A percentile compares a stretch with the other conserved stretches of the same genome.
phyloP scores from a whole-genome alignment of 768 basidiomycete genomes.

The Mycena crocata region DNA sequence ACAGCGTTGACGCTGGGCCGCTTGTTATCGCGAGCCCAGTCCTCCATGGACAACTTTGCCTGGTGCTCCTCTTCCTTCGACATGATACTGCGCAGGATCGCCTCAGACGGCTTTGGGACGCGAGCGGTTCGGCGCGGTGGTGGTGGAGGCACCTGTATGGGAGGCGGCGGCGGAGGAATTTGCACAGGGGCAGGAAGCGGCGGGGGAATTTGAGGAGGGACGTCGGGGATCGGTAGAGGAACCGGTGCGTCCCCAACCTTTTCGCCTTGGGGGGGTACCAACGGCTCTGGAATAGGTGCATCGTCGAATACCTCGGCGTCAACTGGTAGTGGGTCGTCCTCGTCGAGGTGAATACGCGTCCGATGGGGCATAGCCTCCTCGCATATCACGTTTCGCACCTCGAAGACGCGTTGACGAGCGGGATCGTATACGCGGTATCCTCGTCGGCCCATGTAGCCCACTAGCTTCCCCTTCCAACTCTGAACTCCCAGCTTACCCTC shows the following conservation, averaged over 20 bases:
- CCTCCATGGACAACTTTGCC: slow-evolving; percentile 1
- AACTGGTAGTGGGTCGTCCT: no score
- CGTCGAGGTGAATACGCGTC: no score
- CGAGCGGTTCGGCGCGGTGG: slow-evolving; percentile 4
- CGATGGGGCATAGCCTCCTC: no score
- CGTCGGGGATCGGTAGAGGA: no score
- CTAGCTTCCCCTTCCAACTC: slow-evolving; percentile 26
- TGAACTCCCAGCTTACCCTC: slow-evolving; percentile 28
- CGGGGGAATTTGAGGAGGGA: no score
- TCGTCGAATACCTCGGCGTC: no score
- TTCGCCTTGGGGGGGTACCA: no score
- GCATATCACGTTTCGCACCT: no score
- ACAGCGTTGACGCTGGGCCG: background rate
- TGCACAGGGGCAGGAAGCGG: background rate
- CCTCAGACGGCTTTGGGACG: slow-evolving; percentile 1
- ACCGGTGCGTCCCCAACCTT: no score
- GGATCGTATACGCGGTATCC: slow-evolving; percentile 25
- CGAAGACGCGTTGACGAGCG: slow-evolving; percentile 2
- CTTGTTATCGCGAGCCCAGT: background rate
- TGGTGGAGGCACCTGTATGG: no score
- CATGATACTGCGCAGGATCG: background rate
- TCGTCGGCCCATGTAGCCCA: slow-evolving; percentile 28
- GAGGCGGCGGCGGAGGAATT: no score
- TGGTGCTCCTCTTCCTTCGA: background rate
- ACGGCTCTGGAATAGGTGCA: no score